Evolutionary conservation across 1,284 basidiomycete genomes (phyloP), one percentile per base, ranked within the genome.

Genomic region (Fomitopsis palustris): DNA sequence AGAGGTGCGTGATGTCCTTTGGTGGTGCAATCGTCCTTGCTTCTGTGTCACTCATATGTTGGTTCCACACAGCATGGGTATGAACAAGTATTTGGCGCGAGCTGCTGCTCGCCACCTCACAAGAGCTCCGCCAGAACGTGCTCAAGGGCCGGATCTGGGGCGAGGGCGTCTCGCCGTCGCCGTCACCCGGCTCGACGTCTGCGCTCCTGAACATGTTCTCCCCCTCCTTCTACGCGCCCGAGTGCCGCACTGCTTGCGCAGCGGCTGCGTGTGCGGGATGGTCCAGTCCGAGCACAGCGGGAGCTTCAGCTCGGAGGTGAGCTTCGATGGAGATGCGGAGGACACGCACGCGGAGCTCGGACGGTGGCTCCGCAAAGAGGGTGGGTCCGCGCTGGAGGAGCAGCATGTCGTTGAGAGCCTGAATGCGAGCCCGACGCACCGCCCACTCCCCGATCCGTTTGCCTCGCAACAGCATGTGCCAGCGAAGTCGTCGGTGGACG

Each of bases 121-220:
- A 80, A 42, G 77, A 75, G 33, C 78, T 88, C 3, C 77, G 84
- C 7, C 82, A 84, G 67, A 81, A 79, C 61, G 75, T 82, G 39
- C 73, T 86, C 29, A 80, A 81, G 61, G 82, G 80, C 8, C 77
- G 81, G 6, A 83, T 86, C 47, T 83, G 81, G 81, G 81, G 80
- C 1, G 69, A 78, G 25, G 73, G 69, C 12, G 62, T 56, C 14
- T 63, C 67, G 27, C 53, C 62, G 16, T 63, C 68, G 0, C 65
- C 64, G 14, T 63, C 66, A 10, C 62, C 63, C 1, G 59, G 62
- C 25, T 64, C 62, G 16, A 60, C 61, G 19, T 65, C 67, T 8
- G 59, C 63, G 25, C 62, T 66, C 16, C 63, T 64, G n/a, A 60
- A 55, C 45, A 61, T 67, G 9, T 73, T 71, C 64, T 65, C 68